phyloP scores from a whole-genome alignment of 345 rosid species.

The Gynandropsis gynandra region DNA sequence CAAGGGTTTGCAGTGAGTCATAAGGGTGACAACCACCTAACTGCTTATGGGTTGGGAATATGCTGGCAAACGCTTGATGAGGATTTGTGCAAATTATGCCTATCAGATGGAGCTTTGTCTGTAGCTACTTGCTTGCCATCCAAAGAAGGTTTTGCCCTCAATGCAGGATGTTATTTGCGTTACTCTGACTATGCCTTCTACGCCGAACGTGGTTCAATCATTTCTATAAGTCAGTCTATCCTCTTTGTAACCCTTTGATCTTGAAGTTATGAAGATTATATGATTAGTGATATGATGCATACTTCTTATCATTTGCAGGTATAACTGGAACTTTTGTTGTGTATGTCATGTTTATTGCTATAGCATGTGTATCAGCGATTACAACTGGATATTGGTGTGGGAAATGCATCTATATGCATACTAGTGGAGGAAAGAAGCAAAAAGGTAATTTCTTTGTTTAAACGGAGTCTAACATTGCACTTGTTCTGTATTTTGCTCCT shows the following conservation, averaged over 20 bases:
- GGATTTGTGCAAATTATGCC: slow-evolving; percentile 32
- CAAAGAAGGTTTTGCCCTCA: slow-evolving; percentile 38
- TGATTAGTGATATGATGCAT: not conserved
- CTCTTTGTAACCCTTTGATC: not conserved
- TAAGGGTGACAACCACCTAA: not conserved
- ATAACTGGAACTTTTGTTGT: slow-evolving; percentile 6
- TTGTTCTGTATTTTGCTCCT: no score
- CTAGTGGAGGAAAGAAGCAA: slow-evolving; percentile 22
- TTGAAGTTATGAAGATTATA: not conserved
- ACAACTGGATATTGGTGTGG: slow-evolving; percentile 28
- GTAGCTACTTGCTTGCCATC: slow-evolving; percentile 35
- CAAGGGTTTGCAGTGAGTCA: slow-evolving; percentile 27
- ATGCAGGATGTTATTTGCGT: slow-evolving; percentile 46
- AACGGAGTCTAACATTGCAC: not conserved
- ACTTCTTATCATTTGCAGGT: slow-evolving; percentile 4
- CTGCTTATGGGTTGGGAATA: slow-evolving; percentile 35
- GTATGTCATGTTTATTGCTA: slow-evolving; percentile 13
- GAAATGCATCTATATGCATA: slow-evolving; percentile 23
- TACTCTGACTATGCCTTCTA: slow-evolving; percentile 33
- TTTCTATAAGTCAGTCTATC: slow-evolving; percentile 18
- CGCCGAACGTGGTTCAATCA: slow-evolving; percentile 14
- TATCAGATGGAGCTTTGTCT: slow-evolving; percentile 27
- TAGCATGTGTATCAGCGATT: slow-evolving; percentile 21
- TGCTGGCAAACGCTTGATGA: slow-evolving; percentile 38
- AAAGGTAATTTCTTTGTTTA: slow-evolving; percentile 20